These are phyloP conservation scores for Camellia oleifera DNA, from an alignment of 179 eudicot species.

Conservation along the genomic window DNA sequence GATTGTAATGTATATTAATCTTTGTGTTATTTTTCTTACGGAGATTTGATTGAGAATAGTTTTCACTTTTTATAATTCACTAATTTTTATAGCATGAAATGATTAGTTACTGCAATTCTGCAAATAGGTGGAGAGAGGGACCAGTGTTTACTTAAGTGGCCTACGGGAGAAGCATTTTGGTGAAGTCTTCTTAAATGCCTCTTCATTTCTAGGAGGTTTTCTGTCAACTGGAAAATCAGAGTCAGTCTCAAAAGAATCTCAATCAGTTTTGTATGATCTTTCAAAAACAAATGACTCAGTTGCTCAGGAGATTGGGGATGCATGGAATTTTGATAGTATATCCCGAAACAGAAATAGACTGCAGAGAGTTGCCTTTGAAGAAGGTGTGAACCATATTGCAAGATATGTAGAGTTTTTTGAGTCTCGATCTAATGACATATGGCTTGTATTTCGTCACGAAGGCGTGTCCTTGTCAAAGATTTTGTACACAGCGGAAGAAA, in stretches of 20 bases:
- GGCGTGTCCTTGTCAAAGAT: constrained; percentile 94
- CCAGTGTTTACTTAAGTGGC: constrained; percentile 85
- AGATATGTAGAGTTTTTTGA: constrained; percentile 97
- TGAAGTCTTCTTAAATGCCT: constrained; percentile 85
- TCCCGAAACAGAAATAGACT: constrained; percentile 28
- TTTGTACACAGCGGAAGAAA: constrained; percentile 78
- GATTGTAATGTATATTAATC: not conserved
- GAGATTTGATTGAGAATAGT: not conserved
- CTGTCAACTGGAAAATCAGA: constrained; percentile 31
- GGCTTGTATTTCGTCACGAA: constrained; percentile 97
- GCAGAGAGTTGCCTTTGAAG: constrained; percentile 46
- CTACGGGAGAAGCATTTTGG: constrained; percentile 93
- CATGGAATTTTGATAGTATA: constrained; percentile 32
- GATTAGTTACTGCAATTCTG: constrained; percentile 18
- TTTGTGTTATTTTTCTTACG: not conserved
- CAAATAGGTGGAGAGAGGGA: constrained; percentile 90
- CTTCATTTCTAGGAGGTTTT: constrained; percentile 41
- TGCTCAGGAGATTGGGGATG: constrained; percentile 30
- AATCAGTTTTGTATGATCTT: constrained; percentile 29
- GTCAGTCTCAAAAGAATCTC: constrained; percentile 28
- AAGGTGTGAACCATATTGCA: constrained; percentile 89
- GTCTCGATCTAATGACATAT: constrained; percentile 86
- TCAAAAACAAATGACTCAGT: constrained; percentile 32
- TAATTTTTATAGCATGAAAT: constrained; percentile 8
- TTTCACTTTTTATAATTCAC: not conserved